Evolutionary conservation across 2,329 filamentous ascomycete species (phyloP), one percentile per base, ranked within the genome.

Genomic region (Pestalotiopsis sp.): DNA sequence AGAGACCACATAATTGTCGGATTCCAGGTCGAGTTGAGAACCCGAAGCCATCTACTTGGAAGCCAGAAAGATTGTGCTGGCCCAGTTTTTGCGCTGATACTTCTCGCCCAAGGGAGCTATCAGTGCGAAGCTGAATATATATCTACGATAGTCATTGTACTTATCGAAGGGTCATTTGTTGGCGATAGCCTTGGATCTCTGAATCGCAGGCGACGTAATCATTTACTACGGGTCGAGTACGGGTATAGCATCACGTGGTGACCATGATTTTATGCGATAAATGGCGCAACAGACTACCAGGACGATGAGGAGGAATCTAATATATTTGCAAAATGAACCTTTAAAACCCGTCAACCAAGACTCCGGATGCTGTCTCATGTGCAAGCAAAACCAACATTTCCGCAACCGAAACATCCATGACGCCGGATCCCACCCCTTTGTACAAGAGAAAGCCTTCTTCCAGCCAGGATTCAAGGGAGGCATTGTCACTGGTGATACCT

Each of bases 351-450:
- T 44, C 39, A 17, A 44, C 39, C 39, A 44, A 44, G 39, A 44
- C 39, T 44, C 39, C 39, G 39, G 39, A 44, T 44, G 39, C 39
- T 44, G 39, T 77, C 60, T 67, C 69, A 56, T 68, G 70, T 10
- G 77, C 77, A 48, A 78, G 68, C 1, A 66, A 70, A 35, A 78
- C 67, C 40, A 79, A 68, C 4, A 73, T 74, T 22, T 72, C 72
- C 4, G 74, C 78, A 38, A 77, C 72, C 0, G 39, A 73, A 44
- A 80, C 69, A 67, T 80, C 79, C 68, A 78, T 80, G 20, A 78
- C 68, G 65, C 77, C 72, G 38, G 73, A 65, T 38, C 78, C 71
- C 1, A 69, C 68, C 40, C 68, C 66, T 26, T 69, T 69, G 58
- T 68, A 80, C 38, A 76, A 17, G 39, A 44, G 39, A 44, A 44